Evolutionary conservation across 495 filamentous ascomycete genomes (phyloP).

Genomic region (Annulohypoxylon stygium): DNA sequence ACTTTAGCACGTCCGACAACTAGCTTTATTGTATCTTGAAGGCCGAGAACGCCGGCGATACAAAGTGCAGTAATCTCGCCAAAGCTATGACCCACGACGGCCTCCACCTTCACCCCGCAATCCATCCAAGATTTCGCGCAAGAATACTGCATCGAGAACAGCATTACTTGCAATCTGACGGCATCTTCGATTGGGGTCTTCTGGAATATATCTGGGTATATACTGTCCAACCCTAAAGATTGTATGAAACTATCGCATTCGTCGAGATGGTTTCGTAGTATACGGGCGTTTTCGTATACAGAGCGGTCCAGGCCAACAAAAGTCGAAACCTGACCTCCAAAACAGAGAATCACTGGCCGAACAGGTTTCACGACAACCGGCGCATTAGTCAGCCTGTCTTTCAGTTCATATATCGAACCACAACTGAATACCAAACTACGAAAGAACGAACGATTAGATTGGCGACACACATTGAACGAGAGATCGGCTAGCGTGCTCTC

Average conservation of each 20-base stretch:
- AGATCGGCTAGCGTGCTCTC: background rate
- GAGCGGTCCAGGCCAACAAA: constrained; percentile 56
- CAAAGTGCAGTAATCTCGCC: constrained; percentile 64
- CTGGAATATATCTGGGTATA: constrained; percentile 65
- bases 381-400: background rate
- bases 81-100: constrained; percentile 66
- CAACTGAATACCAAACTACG: background rate
- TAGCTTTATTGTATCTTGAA: constrained; percentile 57
- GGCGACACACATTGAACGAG: background rate
- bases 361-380: background rate
- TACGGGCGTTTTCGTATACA: constrained; percentile 50
- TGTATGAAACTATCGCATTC: constrained; percentile 48
- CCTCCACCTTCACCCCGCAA: constrained; percentile 46
- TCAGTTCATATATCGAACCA: background rate
- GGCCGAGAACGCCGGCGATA: constrained; percentile 54
- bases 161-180: constrained; percentile 58
- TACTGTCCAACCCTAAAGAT: constrained; percentile 49
- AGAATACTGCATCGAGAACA: constrained; percentile 61
- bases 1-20: constrained; percentile 57
- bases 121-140: constrained; percentile 60
- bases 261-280: constrained; percentile 58
- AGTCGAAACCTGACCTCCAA: constrained; percentile 64
- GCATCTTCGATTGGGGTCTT: constrained; percentile 52
- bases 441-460: background rate
- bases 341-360: constrained; percentile 62